phyloP scores from a whole-genome alignment of 352 stramenopile genomes.

The Globisporangium cederbergense region DNA sequence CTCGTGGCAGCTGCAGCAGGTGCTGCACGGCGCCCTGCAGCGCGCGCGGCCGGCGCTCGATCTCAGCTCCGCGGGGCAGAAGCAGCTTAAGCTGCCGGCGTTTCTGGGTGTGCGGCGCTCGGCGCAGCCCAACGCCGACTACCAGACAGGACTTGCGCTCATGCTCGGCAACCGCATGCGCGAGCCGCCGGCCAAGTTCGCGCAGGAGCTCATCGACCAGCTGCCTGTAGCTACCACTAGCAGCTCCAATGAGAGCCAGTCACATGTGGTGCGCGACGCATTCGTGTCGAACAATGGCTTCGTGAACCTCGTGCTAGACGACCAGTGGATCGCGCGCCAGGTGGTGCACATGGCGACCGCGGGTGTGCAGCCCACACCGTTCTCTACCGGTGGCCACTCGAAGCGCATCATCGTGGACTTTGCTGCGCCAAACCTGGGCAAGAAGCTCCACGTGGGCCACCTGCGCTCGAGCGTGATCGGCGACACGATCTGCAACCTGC shows the following conservation, averaged over 20 bases:
- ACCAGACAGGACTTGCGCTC: constrained; percentile 71
- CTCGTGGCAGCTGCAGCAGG: constrained; percentile 41
- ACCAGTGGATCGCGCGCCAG: constrained; percentile 66
- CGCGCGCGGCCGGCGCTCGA: constrained; percentile 31
- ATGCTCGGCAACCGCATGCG: constrained; percentile 46
- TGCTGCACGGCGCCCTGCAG: constrained; percentile 38
- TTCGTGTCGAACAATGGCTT: constrained; percentile 72
- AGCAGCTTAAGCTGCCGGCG: constrained; percentile 28
- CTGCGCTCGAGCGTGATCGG: constrained; percentile 77
- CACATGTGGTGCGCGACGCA: constrained; percentile 30
- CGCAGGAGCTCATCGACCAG: constrained; percentile 30
- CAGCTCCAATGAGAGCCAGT: neutral
- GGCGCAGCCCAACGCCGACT: constrained; percentile 58
- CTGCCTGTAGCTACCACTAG: constrained; percentile 1
- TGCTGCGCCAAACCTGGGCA: constrained; percentile 79
- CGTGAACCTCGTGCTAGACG: constrained; percentile 68
- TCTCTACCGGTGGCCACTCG: neutral
- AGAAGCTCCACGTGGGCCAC: constrained; percentile 83
- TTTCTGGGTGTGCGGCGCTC: constrained; percentile 66
- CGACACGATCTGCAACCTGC: constrained; percentile 75
- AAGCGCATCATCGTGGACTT: constrained; percentile 76
- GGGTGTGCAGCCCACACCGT: constrained; percentile 8
- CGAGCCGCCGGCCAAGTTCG: constrained; percentile 37
- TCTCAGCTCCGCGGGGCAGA: constrained; percentile 10
- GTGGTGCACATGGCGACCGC: constrained; percentile 55